Evolutionary conservation across 805 yeast genomes (phyloP).

Genomic region (Blastobotrys parvus): DNA sequence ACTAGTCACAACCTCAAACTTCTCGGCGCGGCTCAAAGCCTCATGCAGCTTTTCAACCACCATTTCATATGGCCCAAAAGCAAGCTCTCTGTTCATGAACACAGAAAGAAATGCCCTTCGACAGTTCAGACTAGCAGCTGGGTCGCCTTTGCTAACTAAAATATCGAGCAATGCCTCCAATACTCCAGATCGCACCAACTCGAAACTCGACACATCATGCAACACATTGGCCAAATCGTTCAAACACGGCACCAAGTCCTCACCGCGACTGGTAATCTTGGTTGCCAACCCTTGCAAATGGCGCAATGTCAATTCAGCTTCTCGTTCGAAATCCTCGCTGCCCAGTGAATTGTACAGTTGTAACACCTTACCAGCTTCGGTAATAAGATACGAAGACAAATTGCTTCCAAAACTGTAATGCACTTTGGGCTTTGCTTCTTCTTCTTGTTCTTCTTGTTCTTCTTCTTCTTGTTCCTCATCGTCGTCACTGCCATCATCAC

Average conservation of each 20-base stretch:
- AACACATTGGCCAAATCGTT: conserved; percentile 7
- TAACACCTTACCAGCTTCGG: conserved; percentile 7
- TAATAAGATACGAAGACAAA: conserved; percentile 4
- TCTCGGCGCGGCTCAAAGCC: conserved; percentile 62
- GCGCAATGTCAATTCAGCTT: conserved; percentile 21
- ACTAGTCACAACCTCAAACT: conserved; percentile 53
- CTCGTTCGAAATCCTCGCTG: conserved; percentile 14
- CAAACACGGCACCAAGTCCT: conserved; percentile 4
- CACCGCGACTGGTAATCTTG: conserved; percentile 20
- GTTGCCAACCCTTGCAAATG: conserved; percentile 15
- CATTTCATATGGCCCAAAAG: conserved; percentile 30
- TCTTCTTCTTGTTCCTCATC: conserved; percentile 21
- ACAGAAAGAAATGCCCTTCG: conserved; percentile 39
- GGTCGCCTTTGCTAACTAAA: conserved; percentile 25
- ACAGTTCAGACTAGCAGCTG: conserved; percentile 24
- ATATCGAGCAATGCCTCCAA: conserved; percentile 34
- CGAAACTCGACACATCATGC: conserved; percentile 56
- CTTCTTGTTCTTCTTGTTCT: conserved; percentile 18
- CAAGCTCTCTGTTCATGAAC: conserved; percentile 23
- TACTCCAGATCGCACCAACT: conserved; percentile 61
- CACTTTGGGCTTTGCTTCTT: conserved; percentile 14
- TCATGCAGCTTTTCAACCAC: conserved; percentile 61
- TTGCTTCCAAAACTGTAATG: conserved; percentile 7
- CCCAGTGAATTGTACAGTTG: conserved; percentile 2
- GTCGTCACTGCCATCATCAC: conserved; percentile 18